A percentile compares a stretch with the other conserved stretches of the same genome.
phyloP scores from a whole-genome alignment of 2,329 filamentous ascomycete species.

The Ploettnerulaceae sp. region DNA sequence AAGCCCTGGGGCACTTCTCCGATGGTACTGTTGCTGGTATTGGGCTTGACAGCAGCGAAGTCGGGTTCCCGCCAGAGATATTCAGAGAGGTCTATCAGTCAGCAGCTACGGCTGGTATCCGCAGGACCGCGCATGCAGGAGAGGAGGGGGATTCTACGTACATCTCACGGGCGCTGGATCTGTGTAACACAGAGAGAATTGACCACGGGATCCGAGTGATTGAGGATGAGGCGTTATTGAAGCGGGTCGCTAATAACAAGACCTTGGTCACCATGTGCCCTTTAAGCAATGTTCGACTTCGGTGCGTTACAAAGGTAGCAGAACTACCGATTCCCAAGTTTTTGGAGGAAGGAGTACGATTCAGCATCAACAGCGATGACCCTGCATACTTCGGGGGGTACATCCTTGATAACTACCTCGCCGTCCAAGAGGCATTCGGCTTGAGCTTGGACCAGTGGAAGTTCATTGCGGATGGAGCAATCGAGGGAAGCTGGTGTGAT shows the following conservation, averaged over 20 bases:
- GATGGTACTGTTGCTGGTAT: slow-evolving; percentile 55
- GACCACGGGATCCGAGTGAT: slow-evolving; percentile 68
- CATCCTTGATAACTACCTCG: slow-evolving; percentile 69
- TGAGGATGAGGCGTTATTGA: slow-evolving; percentile 54
- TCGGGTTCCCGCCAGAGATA: slow-evolving; percentile 50
- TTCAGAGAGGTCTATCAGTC: slow-evolving; percentile 59
- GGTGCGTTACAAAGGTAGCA: slow-evolving; percentile 38
- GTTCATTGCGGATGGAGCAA: slow-evolving; percentile 54
- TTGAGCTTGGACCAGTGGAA: slow-evolving; percentile 63
- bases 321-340: slow-evolving; percentile 42
- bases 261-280: slow-evolving; percentile 69
- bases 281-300: slow-evolving; percentile 62
- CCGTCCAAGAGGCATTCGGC: slow-evolving; percentile 66
- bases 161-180: slow-evolving; percentile 58
- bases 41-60: slow-evolving; percentile 63
- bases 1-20: slow-evolving; percentile 41
- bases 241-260: slow-evolving; percentile 50
- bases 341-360: slow-evolving; percentile 41
- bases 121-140: slow-evolving; percentile 68
- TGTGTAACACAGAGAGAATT: slow-evolving; percentile 59
- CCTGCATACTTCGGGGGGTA: slow-evolving; percentile 64
- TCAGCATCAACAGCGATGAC: slow-evolving; percentile 46
- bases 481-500: slow-evolving; percentile 66
- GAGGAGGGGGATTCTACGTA: slow-evolving; percentile 68
- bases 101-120: slow-evolving; percentile 48